Evolutionary conservation across 306 rosid genomes (phyloP).

Genomic region (Castanopsis chinensis): DNA sequence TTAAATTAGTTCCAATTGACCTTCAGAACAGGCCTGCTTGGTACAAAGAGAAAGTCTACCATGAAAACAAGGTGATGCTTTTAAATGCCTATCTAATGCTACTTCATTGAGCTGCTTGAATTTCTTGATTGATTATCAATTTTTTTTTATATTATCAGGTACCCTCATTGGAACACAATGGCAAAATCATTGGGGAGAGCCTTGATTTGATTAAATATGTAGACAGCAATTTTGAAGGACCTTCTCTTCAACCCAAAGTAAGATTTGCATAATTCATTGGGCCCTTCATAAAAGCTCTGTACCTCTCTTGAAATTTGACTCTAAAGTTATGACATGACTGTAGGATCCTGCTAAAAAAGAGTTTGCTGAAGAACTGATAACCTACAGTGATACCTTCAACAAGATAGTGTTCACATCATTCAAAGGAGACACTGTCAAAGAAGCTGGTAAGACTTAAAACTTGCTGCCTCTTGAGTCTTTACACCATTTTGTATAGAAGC

Average conservation of each 20-base stretch:
- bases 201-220: conserved; percentile 81
- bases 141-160: conserved; percentile 39
- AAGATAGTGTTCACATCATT: conserved; percentile 29
- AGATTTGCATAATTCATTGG: conserved; percentile 2
- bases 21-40: conserved; percentile 76
- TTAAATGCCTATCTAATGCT: neutral
- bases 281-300: neutral
- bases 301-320: neutral
- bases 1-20: conserved; percentile 60
- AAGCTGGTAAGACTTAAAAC: conserved; percentile 38
- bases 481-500: neutral
- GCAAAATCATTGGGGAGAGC: conserved; percentile 78
- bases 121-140: conserved; percentile 10
- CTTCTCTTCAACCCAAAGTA: conserved; percentile 62
- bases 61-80: conserved; percentile 50
- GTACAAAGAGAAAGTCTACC: conserved; percentile 80
- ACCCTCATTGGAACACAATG: conserved; percentile 89
- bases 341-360: conserved; percentile 58
- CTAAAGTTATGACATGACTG: neutral
- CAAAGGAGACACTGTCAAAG: conserved; percentile 36
- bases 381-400: conserved; percentile 42
- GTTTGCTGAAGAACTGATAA: conserved; percentile 51
- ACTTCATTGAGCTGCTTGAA: neutral
- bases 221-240: conserved; percentile 53
- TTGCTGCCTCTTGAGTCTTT: neutral